Base-by-base conservation (phyloP, 805 yeast genomes). In the Metschnikowia matae region DNA sequence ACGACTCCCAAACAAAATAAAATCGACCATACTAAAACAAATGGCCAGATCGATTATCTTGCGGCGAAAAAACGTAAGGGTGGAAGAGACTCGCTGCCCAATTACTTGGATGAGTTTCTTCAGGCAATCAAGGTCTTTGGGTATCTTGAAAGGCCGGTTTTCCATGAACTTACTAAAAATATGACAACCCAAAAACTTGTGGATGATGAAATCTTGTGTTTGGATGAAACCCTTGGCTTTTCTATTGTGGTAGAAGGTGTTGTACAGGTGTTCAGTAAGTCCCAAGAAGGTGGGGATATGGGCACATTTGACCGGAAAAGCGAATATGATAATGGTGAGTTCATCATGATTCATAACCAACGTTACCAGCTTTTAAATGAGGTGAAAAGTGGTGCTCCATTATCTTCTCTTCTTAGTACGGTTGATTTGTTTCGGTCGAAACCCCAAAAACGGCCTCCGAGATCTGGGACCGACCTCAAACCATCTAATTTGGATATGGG, bases 81-180 rank as follows among this genome's bases (percentile, higher is more conserved):
- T 10, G 61, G 57, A 46, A 54, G 60, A 7, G 53, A 51, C 32
- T 42, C 55, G n/a, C 68, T 80, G 41, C 69, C 85, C 1, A 84
- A 87, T 43, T 91, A 89, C 62, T 70, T 92, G 47, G 97, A 92
- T 64, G 96, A 91, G 64, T 92, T 92, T 60, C 69, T 92, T 42
- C 80, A 88, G 46, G 98, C 97, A 2, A 88, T 94, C 55, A 90
- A 89, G 67, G 86, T 94, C 6, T 94, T 92, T 71, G 98, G 98
- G 2, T 92, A 92, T 65, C 74, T 92, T 44, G 98, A 92, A 57
- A 79, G 85, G 53, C 86, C 88, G 2, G 97, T 92, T 1, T 91
- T 92, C 66, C 95, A 91, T 62, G 98, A 91, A 61, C 77, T 92
- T 58, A 91, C 98, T 3, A 85, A 87, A 62, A 86, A 86, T 53